A percentile compares a stretch with the other conserved stretches of the same genome.
phyloP scores from a whole-genome alignment of 768 basidiomycete genomes.

The Auricularia sp. region DNA sequence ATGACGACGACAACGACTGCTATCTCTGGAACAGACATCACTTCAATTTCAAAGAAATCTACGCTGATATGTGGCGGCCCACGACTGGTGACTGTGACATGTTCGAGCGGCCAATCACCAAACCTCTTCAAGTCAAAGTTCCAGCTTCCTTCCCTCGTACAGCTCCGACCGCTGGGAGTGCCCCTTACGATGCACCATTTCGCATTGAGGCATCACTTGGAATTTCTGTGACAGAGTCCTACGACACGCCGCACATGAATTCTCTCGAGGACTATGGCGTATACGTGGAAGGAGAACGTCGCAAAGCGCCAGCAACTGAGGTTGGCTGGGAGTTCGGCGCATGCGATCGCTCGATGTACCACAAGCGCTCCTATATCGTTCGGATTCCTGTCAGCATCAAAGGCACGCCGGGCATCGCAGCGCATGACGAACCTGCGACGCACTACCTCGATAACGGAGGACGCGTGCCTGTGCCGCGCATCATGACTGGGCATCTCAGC shows the following conservation, averaged over 20 bases:
- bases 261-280: neutral
- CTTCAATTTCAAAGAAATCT: too few species aligned
- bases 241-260: neutral
- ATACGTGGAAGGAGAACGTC: neutral
- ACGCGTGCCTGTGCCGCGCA: neutral
- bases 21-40: too few species aligned
- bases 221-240: neutral
- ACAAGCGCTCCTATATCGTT: neutral
- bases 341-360: neutral
- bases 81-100: too few species aligned
- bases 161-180: too few species aligned
- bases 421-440: neutral
- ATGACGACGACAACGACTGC: too few species aligned
- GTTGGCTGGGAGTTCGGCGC: neutral
- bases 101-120: too few species aligned
- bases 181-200: too few species aligned
- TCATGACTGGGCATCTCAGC: neutral
- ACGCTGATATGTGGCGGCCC: too few species aligned
- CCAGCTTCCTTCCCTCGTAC: too few species aligned
- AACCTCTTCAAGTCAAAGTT: too few species aligned
- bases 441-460: neutral
- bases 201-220: too few species aligned
- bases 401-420: neutral
- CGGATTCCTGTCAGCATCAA: neutral
- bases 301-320: neutral